A percentile compares a stretch with the other conserved stretches of the same genome.
These are phyloP conservation scores for Echria macrotheca DNA, from an alignment of 495 filamentous ascomycete genomes.

Conservation along the genomic window DNA sequence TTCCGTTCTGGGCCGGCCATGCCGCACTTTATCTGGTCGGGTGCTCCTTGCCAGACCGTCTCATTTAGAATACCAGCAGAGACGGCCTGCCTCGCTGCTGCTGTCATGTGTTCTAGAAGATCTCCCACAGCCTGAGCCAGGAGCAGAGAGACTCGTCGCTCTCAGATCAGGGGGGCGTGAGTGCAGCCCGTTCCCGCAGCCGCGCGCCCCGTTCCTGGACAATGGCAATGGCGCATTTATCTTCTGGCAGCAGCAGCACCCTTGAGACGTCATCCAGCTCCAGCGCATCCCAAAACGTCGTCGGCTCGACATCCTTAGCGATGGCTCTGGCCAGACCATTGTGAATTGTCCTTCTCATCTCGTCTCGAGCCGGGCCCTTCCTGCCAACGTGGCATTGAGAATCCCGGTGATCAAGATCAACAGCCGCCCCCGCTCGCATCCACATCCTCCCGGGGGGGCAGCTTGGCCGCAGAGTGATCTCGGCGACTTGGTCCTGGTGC, in stretches of 20 bases:
- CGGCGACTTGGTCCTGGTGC: conserved; percentile 5
- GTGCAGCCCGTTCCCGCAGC: too few species aligned
- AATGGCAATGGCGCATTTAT: not conserved
- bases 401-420: conserved; percentile 16
- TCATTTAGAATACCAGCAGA: too few species aligned
- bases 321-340: conserved; percentile 4
- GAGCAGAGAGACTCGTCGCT: too few species aligned
- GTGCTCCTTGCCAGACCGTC: too few species aligned
- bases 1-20: conserved; percentile 5
- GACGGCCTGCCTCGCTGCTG: too few species aligned
- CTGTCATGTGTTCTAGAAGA: too few species aligned
- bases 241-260: not conserved
- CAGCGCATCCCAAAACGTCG: not conserved
- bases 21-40: too few species aligned
- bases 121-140: too few species aligned
- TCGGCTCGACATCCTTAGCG: not conserved
- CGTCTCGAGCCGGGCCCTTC: conserved; percentile 12
- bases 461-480: not conserved
- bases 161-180: too few species aligned
- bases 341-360: conserved; percentile 14
- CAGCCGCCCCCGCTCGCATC: conserved; percentile 8
- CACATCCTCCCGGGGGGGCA: not conserved
- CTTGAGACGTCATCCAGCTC: conserved; percentile 5
- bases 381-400: conserved; percentile 6
- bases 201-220: too few species aligned